Base-by-base conservation (phyloP, 1,139 yeast genomes). In the Taiozyma sp. region DNA sequence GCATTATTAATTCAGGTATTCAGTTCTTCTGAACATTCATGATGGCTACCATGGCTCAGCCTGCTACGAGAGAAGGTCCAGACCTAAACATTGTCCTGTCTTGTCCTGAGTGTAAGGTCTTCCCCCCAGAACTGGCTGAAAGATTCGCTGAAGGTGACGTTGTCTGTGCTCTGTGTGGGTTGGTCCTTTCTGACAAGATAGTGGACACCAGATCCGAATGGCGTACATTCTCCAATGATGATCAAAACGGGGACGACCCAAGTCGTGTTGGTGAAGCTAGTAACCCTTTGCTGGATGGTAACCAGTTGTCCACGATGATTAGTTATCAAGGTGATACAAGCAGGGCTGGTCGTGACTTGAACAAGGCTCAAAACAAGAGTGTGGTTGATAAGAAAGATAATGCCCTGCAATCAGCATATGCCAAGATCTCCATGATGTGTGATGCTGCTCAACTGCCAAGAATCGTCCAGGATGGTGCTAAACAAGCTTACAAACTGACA, bases 221-320 rank as follows among this genome's bases (percentile, higher is more conserved):
- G 99, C 88, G 99, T 75, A 93, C 99, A 2, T 93, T 93, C 69
- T 82, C 87, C 56, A 93, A 93, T 67, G 99, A 93, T 68, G 99
- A 93, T 67, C 98, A 91, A 69, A 95, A 93, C 59, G 96, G 96
- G 61, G 98, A 90, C 66, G 99, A 93, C 68, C 99, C 99, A 4
- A 85, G 95, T 61, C 98, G 99, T 87, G 99, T 93, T 57, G 99
- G 99, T 68, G 98, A 91, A 65, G 98, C 98, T 3, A 86, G 95
- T n/a, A 91, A 91, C 66, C 97, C 98, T 14, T 72, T 91, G 54
- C 75, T 95, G 61, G 98, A 91, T 63, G 88, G 95, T 28, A 95
- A 88, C 62, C 95, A 90, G 68, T 81, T 93, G 53, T 90, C 96
- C 22, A 93, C 99, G 6, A 83, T 91, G 76, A 95, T 93, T 55